phyloP scores from a whole-genome alignment of 1,139 yeast genomes.

The Pichia sp. region DNA sequence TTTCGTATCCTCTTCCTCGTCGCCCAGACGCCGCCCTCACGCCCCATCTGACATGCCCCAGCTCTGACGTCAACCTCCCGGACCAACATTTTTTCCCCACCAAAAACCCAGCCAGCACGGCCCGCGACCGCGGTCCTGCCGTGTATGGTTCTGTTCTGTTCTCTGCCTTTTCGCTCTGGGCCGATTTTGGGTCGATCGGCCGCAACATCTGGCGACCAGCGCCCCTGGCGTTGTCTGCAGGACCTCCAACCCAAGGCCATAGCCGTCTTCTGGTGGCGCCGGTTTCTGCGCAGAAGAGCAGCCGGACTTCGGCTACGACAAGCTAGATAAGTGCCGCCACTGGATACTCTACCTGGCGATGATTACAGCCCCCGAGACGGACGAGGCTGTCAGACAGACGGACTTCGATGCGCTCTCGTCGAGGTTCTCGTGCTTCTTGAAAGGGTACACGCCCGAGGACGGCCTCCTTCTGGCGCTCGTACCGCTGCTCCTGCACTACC shows the following conservation, averaged over 20 bases:
- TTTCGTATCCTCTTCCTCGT: background rate
- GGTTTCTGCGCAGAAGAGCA: no score
- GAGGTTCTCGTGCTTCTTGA: constrained; percentile 36
- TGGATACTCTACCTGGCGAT: no score
- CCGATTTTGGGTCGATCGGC: background rate
- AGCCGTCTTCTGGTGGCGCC: no score
- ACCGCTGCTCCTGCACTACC: constrained; percentile 33
- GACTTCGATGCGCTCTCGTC: constrained; percentile 85
- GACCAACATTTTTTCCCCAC: constrained; percentile 6
- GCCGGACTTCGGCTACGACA: background rate
- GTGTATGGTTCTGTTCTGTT: no score
- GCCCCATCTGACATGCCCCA: background rate
- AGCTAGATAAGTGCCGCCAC: background rate
- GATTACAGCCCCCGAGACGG: constrained; percentile 24
- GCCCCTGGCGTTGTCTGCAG: no score
- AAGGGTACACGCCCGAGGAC: constrained; percentile 52
- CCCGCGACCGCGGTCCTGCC: no score
- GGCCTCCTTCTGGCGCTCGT: constrained; percentile 42
- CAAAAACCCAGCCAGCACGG: no score
- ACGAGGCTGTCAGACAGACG: constrained; percentile 60
- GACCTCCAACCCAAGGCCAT: no score
- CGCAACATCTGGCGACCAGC: background rate
- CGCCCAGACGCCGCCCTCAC: background rate
- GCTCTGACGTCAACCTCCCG: constrained; percentile 4
- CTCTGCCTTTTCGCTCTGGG: background rate